These are phyloP conservation scores for Trypanosoma boissoni DNA, from an alignment of 208 protist species.

Conservation along the genomic window DNA sequence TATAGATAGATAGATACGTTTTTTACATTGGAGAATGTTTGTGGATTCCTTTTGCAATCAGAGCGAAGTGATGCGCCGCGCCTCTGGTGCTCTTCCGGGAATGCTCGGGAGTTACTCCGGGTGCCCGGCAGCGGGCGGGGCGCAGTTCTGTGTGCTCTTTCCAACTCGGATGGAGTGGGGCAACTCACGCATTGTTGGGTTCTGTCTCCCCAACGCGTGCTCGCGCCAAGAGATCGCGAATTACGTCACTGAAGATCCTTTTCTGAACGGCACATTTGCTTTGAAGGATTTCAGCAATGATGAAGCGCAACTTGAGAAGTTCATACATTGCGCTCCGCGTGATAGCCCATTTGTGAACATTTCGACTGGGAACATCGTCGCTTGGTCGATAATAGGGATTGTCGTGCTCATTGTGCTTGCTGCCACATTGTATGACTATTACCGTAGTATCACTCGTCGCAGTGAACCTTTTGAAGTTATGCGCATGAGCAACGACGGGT, in stretches of 20 bases:
- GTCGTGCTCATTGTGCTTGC: slow-evolving; percentile 8
- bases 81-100: slow-evolving; percentile 25
- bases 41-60: slow-evolving; percentile 23
- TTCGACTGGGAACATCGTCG: slow-evolving; percentile 1
- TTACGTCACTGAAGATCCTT: slow-evolving; percentile 16
- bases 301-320: slow-evolving; percentile 9
- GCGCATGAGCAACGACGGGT: slow-evolving; percentile 12
- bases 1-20: neutral
- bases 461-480: slow-evolving; percentile 22
- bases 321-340: slow-evolving; percentile 12
- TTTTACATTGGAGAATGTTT: neutral
- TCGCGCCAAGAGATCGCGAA: slow-evolving; percentile 18
- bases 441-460: slow-evolving; percentile 5
- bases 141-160: slow-evolving; percentile 26
- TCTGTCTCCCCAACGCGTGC: slow-evolving; percentile 20
- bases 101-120: slow-evolving; percentile 18
- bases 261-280: slow-evolving; percentile 18
- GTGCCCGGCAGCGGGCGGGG: slow-evolving; percentile 4
- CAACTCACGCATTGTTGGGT: slow-evolving; percentile 22
- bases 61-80: slow-evolving; percentile 13
- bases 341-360: neutral
- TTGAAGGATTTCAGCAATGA: slow-evolving; percentile 1
- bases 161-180: slow-evolving; percentile 14
- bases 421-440: slow-evolving; percentile 28
- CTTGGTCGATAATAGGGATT: slow-evolving; percentile 10